phyloP scores from a whole-genome alignment of 1,284 basidiomycete species.

The Inonotus hispidus region DNA sequence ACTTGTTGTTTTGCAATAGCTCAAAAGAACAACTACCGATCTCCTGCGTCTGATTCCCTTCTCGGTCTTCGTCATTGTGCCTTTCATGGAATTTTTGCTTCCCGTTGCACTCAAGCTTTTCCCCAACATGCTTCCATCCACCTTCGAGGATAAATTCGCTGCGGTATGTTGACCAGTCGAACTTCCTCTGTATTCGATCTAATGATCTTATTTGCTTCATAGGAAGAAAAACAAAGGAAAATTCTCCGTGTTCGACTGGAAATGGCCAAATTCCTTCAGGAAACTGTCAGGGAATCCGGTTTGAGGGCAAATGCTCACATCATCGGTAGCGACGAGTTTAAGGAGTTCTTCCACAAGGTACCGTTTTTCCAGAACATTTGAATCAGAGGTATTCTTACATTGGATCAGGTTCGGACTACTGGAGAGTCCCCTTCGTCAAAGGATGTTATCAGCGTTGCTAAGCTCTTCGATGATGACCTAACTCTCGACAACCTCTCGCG shows the following conservation, averaged over 20 bases:
- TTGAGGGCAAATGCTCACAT: constrained; percentile 90
- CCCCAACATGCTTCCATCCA: constrained; percentile 98
- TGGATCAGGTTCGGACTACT: constrained; percentile 77
- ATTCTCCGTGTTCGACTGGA: constrained; percentile 91
- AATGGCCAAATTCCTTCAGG: constrained; percentile 99
- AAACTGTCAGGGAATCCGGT: constrained; percentile 92
- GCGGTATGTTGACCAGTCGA: constrained; percentile 48
- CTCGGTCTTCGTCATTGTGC: constrained; percentile 91
- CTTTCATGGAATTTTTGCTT: constrained; percentile 98
- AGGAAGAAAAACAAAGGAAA: constrained; percentile 98
- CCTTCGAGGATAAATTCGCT: constrained; percentile 96
- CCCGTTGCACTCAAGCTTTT: constrained; percentile 96
- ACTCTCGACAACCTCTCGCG: constrained; percentile 97
- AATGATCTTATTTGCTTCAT: background rate
- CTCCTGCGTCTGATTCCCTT: constrained; percentile 92
- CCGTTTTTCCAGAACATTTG: background rate
- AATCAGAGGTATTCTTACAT: background rate
- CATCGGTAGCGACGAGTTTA: constrained; percentile 92
- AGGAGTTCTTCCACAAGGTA: constrained; percentile 98
- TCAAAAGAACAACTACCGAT: constrained; percentile 92
- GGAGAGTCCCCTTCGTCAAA: constrained; percentile 87
- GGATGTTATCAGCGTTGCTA: constrained; percentile 93
- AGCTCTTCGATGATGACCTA: constrained; percentile 95
- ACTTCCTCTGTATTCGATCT: background rate
- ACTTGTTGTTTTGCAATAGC: constrained; percentile 38